Base-by-base conservation (phyloP, 192 early-diverging fungal species). In the Coemansia sp. region DNA sequence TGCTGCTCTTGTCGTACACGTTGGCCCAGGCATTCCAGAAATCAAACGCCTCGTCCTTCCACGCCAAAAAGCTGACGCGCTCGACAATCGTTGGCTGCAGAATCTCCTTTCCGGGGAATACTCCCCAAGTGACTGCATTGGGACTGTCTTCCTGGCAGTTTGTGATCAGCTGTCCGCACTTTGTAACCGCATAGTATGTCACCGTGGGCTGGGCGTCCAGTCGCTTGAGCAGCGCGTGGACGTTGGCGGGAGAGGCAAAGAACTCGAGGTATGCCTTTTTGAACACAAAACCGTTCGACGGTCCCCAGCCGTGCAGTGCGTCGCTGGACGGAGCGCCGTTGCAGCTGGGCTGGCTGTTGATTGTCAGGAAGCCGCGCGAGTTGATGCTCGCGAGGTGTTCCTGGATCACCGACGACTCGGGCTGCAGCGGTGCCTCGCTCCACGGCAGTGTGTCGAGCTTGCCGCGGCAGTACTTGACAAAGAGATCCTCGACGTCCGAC, bases 41-140 rank as follows among this genome's bases (percentile, higher is more conserved):
- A 29, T 87, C 87, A 62, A 90, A 95, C 0, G 93, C 94, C 78
- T 97, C 94, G 58, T 96, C 93, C 80, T 94, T 96, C 95, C 95
- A 97, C 0, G 93, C 93, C 66, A 92, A 74, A 66, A 97, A 97
- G 41, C 82, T 85, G 50, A 78, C 74, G 22, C 81, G 56, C 55
- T 97, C 95, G 36, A 97, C 93, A 66, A 97, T 87, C 15, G 95
- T 97, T 13, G 93, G 93, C 77, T 97, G 95, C 37, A 95, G 76
- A 46, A 97, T 91, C 72, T 97, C 95, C 61, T 92, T 89, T 36
- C 93, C 92, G 1, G 92, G 92, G 86, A 97, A 97, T 25, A 97
- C 93, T 36, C 95, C 95, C 95, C 95, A 97, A 10, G 95, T 97
- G 28, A 97, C 92, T 6, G 95, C 95, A 60, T 95, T 99, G 20